Base-by-base conservation (phyloP, 192 early-diverging fungal species). In the Paraglomus occultum region DNA sequence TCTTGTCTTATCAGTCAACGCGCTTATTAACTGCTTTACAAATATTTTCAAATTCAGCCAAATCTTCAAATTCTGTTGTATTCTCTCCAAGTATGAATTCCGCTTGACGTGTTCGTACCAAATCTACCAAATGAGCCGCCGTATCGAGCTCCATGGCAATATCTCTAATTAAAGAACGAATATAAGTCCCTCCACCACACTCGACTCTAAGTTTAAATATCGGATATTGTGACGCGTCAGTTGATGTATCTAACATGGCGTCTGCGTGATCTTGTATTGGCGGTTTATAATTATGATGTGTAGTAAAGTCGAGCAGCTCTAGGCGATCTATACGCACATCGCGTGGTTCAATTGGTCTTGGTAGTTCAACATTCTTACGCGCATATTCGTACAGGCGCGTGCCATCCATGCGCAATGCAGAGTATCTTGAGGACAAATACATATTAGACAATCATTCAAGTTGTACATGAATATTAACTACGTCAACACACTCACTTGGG, bases 301-400 rank as follows among this genome's bases (percentile, higher is more conserved):
- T 60, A 4, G 64, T 67, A 70, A 74, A 84, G 8, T 69, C 75
- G 8, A 76, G 43, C 47, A 86, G 38, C 0, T 79, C 73, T 6
- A 86, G 43, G 4, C 48, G 72, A 64, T 74, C 22, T 49, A 86
- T 81, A 5, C 70, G 72, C 2, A 82, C 72, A 23, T 70, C 51
- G 18, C 85, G 67, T 17, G 74, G 38, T n/a, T 77, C 59, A 31
- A 82, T 81, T 7, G 73, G 66, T 51, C 67, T 51, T 15, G 85
- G 85, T 52, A 84, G 57, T 17, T 51, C 47, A 8, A 76, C 54
- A 1, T 84, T 85, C 12, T 73, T 69, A 7, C 90, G 81, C 0
- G 90, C 89, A 72, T 91, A 91, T 15, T 91, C 84, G 58, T 91
- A 90, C 9, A 92, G 70, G 31, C 87, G 68, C 63, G 85, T 84